A percentile compares a stretch with the other conserved stretches of the same genome.
These are phyloP conservation scores for Exophiala sp. DNA, from an alignment of 2,329 filamentous ascomycete genomes.

Conservation along the genomic window DNA sequence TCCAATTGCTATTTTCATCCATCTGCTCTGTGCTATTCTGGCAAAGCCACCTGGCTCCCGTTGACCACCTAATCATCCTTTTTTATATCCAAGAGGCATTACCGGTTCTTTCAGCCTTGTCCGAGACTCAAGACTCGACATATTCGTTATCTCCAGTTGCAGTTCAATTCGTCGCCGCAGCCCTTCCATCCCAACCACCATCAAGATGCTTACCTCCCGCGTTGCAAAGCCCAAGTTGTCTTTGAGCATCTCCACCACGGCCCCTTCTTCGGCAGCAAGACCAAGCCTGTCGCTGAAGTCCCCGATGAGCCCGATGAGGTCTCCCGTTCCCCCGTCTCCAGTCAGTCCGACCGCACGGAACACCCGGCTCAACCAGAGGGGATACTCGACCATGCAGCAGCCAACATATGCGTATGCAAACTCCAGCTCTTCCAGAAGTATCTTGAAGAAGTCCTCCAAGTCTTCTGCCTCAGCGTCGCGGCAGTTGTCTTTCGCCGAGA, in stretches of 20 bases:
- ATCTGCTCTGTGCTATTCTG: background rate
- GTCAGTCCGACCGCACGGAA: slow-evolving; percentile 40
- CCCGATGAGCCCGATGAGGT: slow-evolving; percentile 36
- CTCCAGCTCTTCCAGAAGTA: slow-evolving; percentile 42
- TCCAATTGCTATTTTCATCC: slow-evolving; percentile 34
- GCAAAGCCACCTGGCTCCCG: background rate
- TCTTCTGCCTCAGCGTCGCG: slow-evolving; percentile 21
- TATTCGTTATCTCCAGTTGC: background rate
- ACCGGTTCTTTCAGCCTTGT: background rate
- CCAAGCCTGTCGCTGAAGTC: slow-evolving; percentile 42
- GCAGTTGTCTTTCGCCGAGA: slow-evolving; percentile 40
- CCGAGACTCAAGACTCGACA: background rate
- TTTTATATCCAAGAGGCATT: slow-evolving; percentile 7
- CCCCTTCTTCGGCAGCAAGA: slow-evolving; percentile 32
- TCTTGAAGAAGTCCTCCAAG: slow-evolving; percentile 41
- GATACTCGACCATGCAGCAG: slow-evolving; percentile 38
- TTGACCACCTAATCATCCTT: background rate
- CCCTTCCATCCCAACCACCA: background rate
- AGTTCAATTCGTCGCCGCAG: background rate
- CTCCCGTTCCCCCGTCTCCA: slow-evolving; percentile 40
- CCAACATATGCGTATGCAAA: slow-evolving; percentile 41
- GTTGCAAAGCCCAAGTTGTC: slow-evolving; percentile 44
- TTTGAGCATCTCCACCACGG: slow-evolving; percentile 39
- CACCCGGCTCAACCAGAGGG: slow-evolving; percentile 34
- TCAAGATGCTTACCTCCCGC: slow-evolving; percentile 38